Percentiles rank a stretch among this genome's conserved stretches.
These are phyloP conservation scores for Pachyrhizus erosus DNA, from an alignment of 306 rosid species.

Conservation along the genomic window DNA sequence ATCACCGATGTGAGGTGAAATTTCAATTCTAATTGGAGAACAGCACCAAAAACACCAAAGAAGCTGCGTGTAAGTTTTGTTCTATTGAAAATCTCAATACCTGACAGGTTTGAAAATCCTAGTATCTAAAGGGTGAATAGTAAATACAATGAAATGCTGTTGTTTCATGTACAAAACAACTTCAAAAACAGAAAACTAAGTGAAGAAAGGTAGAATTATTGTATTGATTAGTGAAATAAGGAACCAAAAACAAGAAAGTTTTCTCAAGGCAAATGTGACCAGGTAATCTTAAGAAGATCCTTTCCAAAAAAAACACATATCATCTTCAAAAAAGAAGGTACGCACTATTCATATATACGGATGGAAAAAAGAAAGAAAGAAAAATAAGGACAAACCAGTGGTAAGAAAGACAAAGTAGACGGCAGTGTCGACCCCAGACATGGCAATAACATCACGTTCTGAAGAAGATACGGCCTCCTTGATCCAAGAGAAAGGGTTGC, in stretches of 20 bases:
- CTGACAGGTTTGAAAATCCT: not conserved
- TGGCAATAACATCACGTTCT: slow-evolving; percentile 67
- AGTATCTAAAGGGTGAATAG: not conserved
- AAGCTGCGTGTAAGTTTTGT: no score
- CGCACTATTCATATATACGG: not conserved
- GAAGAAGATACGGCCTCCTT: slow-evolving; percentile 69
- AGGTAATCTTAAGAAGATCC: not conserved
- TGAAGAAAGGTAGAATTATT: not conserved
- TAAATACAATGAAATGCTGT: slow-evolving; percentile 12
- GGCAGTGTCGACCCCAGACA: slow-evolving; percentile 94
- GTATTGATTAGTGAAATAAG: not conserved
- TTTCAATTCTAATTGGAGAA: not conserved
- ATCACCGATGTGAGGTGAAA: no score
- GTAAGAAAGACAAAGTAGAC: slow-evolving; percentile 83
- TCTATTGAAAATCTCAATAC: not conserved
- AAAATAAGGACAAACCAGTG: slow-evolving; percentile 62
- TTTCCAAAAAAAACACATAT: no score
- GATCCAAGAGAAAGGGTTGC: slow-evolving; percentile 88
- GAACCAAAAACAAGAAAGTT: not conserved
- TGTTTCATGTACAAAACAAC: not conserved
- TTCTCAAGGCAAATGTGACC: not conserved
- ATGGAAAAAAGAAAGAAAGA: not conserved
- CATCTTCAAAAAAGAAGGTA: not conserved
- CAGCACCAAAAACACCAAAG: no score
- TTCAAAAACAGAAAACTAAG: not conserved